phyloP scores from a whole-genome alignment of 208 protist genomes.

The Leishmania mexicana region DNA sequence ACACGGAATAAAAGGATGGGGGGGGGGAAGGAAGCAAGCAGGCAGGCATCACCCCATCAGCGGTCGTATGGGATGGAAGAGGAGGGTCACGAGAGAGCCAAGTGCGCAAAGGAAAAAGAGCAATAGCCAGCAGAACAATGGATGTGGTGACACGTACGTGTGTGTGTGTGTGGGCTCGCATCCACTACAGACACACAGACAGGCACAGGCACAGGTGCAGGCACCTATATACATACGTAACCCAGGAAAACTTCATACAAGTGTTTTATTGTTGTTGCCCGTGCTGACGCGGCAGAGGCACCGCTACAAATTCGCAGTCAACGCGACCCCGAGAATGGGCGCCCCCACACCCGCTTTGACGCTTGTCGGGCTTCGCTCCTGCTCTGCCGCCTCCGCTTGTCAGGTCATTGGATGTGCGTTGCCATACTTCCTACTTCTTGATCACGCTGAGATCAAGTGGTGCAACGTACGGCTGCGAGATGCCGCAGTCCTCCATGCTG shows the following conservation, averaged over 20 bases:
- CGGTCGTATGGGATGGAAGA: not conserved
- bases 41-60: not conserved
- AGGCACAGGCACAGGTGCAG: not conserved
- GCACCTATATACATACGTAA: not conserved
- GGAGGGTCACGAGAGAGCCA: not conserved
- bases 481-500: not conserved
- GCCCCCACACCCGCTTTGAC: not conserved
- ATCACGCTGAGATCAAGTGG: constrained; percentile 38
- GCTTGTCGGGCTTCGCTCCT: not conserved
- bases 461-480: constrained; percentile 27
- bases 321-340: not conserved
- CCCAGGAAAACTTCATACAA: constrained; percentile 1
- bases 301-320: not conserved
- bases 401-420: not conserved
- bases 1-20: not conserved
- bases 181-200: not conserved
- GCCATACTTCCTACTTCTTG: constrained; percentile 34
- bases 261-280: not conserved
- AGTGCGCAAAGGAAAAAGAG: constrained; percentile 7
- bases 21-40: not conserved
- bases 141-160: not conserved
- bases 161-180: not conserved
- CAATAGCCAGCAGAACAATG: constrained; percentile 9
- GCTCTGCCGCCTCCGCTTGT: not conserved
- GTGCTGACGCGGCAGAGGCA: not conserved